A percentile compares a stretch with the other conserved stretches of the same genome.
phyloP scores from a whole-genome alignment of 2,329 filamentous ascomycete species.

The Colletotrichum salicis region DNA sequence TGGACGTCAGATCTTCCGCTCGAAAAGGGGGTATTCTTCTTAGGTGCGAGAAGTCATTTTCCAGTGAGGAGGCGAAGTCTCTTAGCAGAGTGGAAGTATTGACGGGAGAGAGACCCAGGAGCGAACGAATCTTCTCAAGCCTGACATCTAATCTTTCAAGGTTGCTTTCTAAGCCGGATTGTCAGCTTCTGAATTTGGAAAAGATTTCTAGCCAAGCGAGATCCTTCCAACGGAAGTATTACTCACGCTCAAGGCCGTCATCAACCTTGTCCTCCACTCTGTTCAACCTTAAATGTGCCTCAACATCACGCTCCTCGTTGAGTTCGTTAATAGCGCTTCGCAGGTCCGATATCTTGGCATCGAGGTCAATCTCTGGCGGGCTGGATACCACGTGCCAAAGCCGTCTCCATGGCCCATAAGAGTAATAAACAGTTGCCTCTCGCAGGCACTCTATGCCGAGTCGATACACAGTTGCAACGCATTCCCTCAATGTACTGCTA shows the following conservation, averaged over 20 bases:
- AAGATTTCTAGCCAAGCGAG: neutral
- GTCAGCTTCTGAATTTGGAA: neutral
- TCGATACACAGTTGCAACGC: neutral
- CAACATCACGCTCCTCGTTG: neutral
- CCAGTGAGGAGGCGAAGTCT: neutral
- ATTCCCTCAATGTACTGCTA: neutral
- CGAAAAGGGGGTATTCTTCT: neutral
- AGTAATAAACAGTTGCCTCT: conserved; percentile 5
- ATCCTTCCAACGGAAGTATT: neutral
- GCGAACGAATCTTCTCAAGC: neutral
- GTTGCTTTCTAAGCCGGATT: neutral
- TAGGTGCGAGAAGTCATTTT: neutral
- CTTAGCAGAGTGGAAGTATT: neutral
- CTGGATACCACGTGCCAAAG: neutral
- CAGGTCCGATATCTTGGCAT: neutral
- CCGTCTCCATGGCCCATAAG: neutral
- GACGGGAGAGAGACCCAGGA: neutral
- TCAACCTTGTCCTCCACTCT: neutral
- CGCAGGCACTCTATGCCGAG: neutral
- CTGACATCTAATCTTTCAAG: neutral
- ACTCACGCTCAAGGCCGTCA: neutral
- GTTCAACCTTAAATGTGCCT: neutral
- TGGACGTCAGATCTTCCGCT: neutral
- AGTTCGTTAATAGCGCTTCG: neutral
- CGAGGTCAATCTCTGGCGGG: neutral